Conservation (phyloP, 208 protist species). For the Crithidia brevicula region DNA sequence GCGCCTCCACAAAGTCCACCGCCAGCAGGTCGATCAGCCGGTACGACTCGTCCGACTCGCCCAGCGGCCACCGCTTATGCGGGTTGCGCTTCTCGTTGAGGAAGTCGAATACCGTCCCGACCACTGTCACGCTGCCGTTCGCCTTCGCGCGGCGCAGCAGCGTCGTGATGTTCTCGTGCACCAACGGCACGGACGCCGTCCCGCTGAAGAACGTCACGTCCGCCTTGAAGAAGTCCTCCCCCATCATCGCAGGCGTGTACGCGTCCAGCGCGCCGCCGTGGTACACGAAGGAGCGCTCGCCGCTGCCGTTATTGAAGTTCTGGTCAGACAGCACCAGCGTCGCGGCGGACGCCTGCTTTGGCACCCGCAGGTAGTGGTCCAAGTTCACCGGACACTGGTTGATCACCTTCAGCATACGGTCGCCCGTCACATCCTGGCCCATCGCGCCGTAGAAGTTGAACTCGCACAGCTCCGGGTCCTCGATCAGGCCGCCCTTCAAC, state of each 20-base stretch:
- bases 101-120: slow-evolving; percentile 37
- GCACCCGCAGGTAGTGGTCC: slow-evolving; percentile 12
- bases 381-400: slow-evolving; percentile 25
- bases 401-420: slow-evolving; percentile 27
- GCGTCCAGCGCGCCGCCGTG: slow-evolving; percentile 27
- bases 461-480: slow-evolving; percentile 21
- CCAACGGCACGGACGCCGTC: slow-evolving; percentile 29
- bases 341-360: slow-evolving; percentile 23
- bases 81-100: slow-evolving; percentile 31
- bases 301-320: slow-evolving; percentile 36
- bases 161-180: slow-evolving; percentile 35
- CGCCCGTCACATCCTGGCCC: slow-evolving; percentile 31
- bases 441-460: slow-evolving; percentile 40
- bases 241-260: slow-evolving; percentile 24
- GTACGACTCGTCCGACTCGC: slow-evolving; percentile 38
- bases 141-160: slow-evolving; percentile 34
- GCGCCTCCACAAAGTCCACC: slow-evolving; percentile 35
- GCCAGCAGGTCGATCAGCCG: slow-evolving; percentile 35
- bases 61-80: slow-evolving; percentile 35
- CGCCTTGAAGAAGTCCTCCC: slow-evolving; percentile 40
- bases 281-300: slow-evolving; percentile 41
- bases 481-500: slow-evolving; percentile 23
- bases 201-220: slow-evolving; percentile 40
- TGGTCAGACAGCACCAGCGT: slow-evolving; percentile 37
- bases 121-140: slow-evolving; percentile 25